Conservation (phyloP, 768 basidiomycete genomes). For the Cantharellus cinnabarinus region DNA sequence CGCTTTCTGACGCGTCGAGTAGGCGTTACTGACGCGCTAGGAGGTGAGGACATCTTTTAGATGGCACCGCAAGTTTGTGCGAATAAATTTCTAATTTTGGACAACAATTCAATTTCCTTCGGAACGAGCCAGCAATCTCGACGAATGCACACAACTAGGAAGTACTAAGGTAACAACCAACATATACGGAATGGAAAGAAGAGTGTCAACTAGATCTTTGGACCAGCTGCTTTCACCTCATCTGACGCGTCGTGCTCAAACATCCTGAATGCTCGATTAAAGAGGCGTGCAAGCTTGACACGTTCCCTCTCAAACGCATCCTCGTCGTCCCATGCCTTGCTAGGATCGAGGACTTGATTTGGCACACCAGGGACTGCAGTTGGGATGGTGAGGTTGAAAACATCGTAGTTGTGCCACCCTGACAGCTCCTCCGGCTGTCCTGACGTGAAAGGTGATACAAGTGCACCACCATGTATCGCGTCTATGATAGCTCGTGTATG, state of each 20-base stretch:
- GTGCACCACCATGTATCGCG: slow-evolving; percentile 84
- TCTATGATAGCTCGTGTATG: slow-evolving; percentile 93
- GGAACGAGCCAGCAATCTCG: too few relatives aligned
- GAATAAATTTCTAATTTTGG: too few relatives aligned
- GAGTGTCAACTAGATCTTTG: slow-evolving; percentile 13
- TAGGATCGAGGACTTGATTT: slow-evolving; percentile 75
- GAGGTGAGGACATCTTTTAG: background rate
- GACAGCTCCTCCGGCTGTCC: slow-evolving; percentile 60
- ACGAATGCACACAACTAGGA: background rate
- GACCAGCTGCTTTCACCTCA: slow-evolving; percentile 69
- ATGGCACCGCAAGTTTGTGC: too few relatives aligned
- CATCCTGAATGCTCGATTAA: slow-evolving; percentile 78
- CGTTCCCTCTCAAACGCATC: slow-evolving; percentile 80
- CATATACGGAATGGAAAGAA: background rate
- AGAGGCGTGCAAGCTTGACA: slow-evolving; percentile 79
- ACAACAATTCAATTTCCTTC: too few relatives aligned
- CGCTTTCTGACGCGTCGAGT: background rate
- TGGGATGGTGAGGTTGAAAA: slow-evolving; percentile 74
- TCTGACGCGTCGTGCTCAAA: slow-evolving; percentile 74
- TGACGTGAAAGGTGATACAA: slow-evolving; percentile 23
- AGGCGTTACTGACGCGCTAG: background rate
- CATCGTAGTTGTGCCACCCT: slow-evolving; percentile 22
- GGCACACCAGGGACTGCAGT: slow-evolving; percentile 71
- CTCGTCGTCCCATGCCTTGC: slow-evolving; percentile 49
- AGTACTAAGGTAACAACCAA: background rate